Conservation (phyloP, 805 yeast species). For the Debaryomyces tyrocola region DNA sequence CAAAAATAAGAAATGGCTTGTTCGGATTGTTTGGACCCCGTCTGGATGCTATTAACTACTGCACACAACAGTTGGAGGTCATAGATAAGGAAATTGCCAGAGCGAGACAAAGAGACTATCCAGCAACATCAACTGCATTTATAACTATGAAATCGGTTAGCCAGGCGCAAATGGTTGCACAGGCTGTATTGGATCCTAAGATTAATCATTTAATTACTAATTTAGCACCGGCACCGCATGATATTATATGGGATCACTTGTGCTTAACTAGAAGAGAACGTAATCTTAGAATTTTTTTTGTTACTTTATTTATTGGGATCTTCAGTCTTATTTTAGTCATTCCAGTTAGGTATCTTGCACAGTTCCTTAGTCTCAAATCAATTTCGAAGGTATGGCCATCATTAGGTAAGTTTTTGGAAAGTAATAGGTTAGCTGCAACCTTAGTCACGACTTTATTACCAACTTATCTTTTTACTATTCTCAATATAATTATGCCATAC, state of each 20-base stretch:
- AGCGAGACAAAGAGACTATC: slow-evolving; percentile 67
- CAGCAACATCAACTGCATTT: slow-evolving; percentile 89
- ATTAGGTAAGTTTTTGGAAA: slow-evolving; percentile 64
- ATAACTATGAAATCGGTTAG: slow-evolving; percentile 95
- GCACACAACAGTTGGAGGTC: slow-evolving; percentile 63
- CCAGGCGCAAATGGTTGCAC: slow-evolving; percentile 95
- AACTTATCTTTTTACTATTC: slow-evolving; percentile 82
- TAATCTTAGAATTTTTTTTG: slow-evolving; percentile 58
- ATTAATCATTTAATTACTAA: slow-evolving; percentile 79
- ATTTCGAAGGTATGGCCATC: slow-evolving; percentile 81
- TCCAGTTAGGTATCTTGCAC: slow-evolving; percentile 84
- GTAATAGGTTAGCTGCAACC: slow-evolving; percentile 69
- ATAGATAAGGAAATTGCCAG: slow-evolving; percentile 68
- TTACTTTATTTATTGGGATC: slow-evolving; percentile 66
- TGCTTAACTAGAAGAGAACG: slow-evolving; percentile 78
- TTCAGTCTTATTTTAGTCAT: slow-evolving; percentile 71
- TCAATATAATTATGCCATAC: slow-evolving; percentile 83
- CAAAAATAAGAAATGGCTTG: slow-evolving; percentile 58
- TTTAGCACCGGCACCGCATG: slow-evolving; percentile 95
- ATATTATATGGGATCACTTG: slow-evolving; percentile 88
- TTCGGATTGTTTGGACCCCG: slow-evolving; percentile 63
- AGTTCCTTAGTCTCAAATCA: slow-evolving; percentile 75
- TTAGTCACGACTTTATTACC: slow-evolving; percentile 88
- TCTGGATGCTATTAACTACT: slow-evolving; percentile 81
- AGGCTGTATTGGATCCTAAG: slow-evolving; percentile 88